Conservation (phyloP, 148 eudicot genomes). For the Amaranthus palmeri region DNA sequence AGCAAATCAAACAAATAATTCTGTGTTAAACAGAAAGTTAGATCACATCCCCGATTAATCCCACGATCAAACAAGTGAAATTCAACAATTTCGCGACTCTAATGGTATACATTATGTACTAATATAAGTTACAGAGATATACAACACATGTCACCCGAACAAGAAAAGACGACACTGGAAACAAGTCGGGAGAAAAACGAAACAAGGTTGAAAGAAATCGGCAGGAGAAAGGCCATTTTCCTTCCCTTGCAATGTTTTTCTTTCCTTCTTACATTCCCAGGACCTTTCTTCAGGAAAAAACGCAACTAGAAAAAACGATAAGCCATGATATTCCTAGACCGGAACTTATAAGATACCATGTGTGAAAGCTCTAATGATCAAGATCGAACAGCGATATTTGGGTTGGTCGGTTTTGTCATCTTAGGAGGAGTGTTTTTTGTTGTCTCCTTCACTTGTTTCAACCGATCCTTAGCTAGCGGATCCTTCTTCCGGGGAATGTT, state of each 20-base stretch:
- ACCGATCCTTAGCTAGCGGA: slow-evolving; percentile 28
- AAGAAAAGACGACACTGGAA: slow-evolving; percentile 7
- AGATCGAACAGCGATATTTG: slow-evolving; percentile 52
- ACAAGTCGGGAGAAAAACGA: slow-evolving; percentile 18
- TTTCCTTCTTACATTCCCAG: neutral
- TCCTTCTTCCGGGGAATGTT: slow-evolving; percentile 47
- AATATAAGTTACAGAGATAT: slow-evolving; percentile 38
- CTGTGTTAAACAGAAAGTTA: slow-evolving; percentile 12
- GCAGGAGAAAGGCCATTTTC: slow-evolving; percentile 2
- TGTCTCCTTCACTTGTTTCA: slow-evolving; percentile 37
- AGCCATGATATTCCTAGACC: slow-evolving; percentile 18
- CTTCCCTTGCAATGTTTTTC: slow-evolving; percentile 4
- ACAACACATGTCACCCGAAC: slow-evolving; percentile 26
- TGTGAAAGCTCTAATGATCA: slow-evolving; percentile 26
- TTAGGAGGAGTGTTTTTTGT: slow-evolving; percentile 33
- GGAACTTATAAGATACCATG: slow-evolving; percentile 13
- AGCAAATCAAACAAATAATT: neutral
- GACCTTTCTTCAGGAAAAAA: slow-evolving; percentile 9
- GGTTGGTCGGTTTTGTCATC: slow-evolving; percentile 35
- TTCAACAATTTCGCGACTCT: slow-evolving; percentile 19
- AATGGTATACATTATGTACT: slow-evolving; percentile 33
- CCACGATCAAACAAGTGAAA: slow-evolving; percentile 19
- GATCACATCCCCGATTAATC: slow-evolving; percentile 22
- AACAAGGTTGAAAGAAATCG: neutral
- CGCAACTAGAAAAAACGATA: neutral